phyloP scores from a whole-genome alignment of 129 eudicot genomes.

The Mikania micrantha region DNA sequence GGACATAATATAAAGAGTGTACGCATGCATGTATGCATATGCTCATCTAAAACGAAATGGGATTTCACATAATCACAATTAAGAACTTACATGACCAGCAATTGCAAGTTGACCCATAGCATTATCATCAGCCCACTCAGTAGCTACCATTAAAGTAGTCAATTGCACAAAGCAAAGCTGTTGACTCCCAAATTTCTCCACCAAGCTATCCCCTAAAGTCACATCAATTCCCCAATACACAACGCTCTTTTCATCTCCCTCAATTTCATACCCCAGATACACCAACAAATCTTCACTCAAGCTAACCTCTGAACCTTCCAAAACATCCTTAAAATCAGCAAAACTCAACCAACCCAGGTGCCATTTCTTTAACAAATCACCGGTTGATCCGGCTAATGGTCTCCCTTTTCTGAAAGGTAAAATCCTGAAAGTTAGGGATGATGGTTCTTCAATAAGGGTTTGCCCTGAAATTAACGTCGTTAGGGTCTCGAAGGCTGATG shows the following conservation, averaged over 20 bases:
- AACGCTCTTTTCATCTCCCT: slow-evolving; percentile 38
- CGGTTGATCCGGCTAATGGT: slow-evolving; percentile 47
- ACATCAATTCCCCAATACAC: slow-evolving; percentile 87
- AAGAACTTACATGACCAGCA: slow-evolving; percentile 75
- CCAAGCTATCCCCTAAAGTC: slow-evolving; percentile 49
- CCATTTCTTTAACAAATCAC: slow-evolving; percentile 43
- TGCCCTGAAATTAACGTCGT: slow-evolving; percentile 33
- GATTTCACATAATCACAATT: background rate
- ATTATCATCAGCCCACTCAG: slow-evolving; percentile 63
- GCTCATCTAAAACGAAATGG: background rate
- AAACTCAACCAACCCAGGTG: slow-evolving; percentile 78
- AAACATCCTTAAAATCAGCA: slow-evolving; percentile 35
- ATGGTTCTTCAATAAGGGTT: slow-evolving; percentile 28
- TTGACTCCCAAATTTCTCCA: slow-evolving; percentile 35
- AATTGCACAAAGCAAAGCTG: slow-evolving; percentile 66
- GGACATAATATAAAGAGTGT: no score
- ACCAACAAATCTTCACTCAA: slow-evolving; percentile 61
- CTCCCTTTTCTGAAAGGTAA: slow-evolving; percentile 68
- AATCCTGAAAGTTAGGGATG: slow-evolving; percentile 47
- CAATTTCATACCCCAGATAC: slow-evolving; percentile 49
- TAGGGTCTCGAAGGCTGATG: slow-evolving; percentile 54
- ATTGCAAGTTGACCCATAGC: slow-evolving; percentile 78
- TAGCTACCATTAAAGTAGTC: slow-evolving; percentile 91
- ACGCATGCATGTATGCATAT: background rate
- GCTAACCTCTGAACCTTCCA: slow-evolving; percentile 45